Conservation (phyloP, 495 filamentous ascomycete genomes). For the Rhypophila decipiens region DNA sequence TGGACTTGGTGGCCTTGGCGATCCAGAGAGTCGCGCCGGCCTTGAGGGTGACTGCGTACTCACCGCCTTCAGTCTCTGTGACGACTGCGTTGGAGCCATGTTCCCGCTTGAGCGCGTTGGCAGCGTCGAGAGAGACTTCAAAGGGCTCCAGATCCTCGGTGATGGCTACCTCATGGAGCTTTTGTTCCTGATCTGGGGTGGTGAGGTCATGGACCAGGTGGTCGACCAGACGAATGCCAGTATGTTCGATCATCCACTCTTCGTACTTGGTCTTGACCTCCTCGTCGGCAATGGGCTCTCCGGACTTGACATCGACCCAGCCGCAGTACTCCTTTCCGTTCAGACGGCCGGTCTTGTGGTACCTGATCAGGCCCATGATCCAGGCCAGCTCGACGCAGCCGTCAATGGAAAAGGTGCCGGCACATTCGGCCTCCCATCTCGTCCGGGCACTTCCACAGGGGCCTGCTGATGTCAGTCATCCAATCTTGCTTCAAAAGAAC, state of each 20-base stretch:
- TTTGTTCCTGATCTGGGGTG: slow-evolving; percentile 55
- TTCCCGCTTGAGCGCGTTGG: slow-evolving; percentile 81
- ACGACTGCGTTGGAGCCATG: slow-evolving; percentile 73
- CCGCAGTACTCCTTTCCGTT: slow-evolving; percentile 61
- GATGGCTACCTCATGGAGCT: slow-evolving; percentile 87
- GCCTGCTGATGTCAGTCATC: too few relatives aligned
- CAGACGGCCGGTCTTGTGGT: slow-evolving; percentile 87
- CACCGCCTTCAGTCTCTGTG: slow-evolving; percentile 44
- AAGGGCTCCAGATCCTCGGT: slow-evolving; percentile 89
- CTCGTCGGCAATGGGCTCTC: slow-evolving; percentile 87
- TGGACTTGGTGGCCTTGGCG: slow-evolving; percentile 85
- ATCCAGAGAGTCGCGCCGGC: slow-evolving; percentile 82
- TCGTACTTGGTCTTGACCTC: slow-evolving; percentile 88
- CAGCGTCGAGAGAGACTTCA: slow-evolving; percentile 84
- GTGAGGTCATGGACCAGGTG: slow-evolving; percentile 55
- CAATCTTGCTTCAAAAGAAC: too few relatives aligned
- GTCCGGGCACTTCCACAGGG: slow-evolving; percentile 93
- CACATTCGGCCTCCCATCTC: slow-evolving; percentile 92
- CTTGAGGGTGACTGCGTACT: slow-evolving; percentile 77
- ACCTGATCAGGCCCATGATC: slow-evolving; percentile 95
- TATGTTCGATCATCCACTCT: slow-evolving; percentile 83
- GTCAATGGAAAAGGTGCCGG: slow-evolving; percentile 83
- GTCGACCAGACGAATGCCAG: slow-evolving; percentile 87
- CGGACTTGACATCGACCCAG: slow-evolving; percentile 85
- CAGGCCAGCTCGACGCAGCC: slow-evolving; percentile 96